A percentile compares a stretch with the other conserved stretches of the same genome.
Evolutionary conservation across 2,329 filamentous ascomycete genomes (phyloP).

Genomic region (Mycosphaerelloides madeirae): DNA sequence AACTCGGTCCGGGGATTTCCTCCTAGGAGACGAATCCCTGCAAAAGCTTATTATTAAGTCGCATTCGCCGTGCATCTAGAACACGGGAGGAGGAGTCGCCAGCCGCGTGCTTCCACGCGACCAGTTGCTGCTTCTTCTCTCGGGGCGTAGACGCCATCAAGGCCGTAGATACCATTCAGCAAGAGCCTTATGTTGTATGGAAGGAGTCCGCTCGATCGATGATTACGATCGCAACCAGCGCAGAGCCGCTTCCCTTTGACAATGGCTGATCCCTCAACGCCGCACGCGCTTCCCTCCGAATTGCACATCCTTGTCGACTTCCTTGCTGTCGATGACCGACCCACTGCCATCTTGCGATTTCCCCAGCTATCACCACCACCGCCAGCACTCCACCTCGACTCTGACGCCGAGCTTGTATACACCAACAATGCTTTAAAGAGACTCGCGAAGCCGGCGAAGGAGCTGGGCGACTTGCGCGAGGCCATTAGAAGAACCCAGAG

Average conservation of each 20-base stretch:
- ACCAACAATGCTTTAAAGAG: constrained; percentile 15
- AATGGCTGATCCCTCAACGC: not conserved
- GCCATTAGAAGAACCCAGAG: not conserved
- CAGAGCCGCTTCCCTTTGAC: not conserved
- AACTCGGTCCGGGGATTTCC: not conserved
- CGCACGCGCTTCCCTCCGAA: constrained; percentile 16
- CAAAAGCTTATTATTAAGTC: no score
- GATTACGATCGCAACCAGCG: no score
- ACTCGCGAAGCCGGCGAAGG: constrained; percentile 1
- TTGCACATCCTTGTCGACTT: constrained; percentile 19
- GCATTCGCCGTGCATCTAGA: no score
- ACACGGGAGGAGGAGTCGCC: no score
- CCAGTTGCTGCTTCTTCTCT: no score
- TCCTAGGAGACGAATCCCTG: no score
- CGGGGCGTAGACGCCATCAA: no score
- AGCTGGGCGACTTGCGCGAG: constrained; percentile 9
- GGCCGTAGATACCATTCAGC: no score
- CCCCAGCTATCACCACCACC: constrained; percentile 1
- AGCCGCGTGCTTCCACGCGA: no score
- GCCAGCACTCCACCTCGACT: no score
- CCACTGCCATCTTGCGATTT: constrained; percentile 15
- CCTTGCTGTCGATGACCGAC: constrained; percentile 19
- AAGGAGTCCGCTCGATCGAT: no score
- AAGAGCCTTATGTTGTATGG: no score
- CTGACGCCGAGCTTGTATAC: constrained; percentile 6